Evolutionary conservation across 164 flowering plant species (phyloP).

Genomic region (Stephania yunnanensis): DNA sequence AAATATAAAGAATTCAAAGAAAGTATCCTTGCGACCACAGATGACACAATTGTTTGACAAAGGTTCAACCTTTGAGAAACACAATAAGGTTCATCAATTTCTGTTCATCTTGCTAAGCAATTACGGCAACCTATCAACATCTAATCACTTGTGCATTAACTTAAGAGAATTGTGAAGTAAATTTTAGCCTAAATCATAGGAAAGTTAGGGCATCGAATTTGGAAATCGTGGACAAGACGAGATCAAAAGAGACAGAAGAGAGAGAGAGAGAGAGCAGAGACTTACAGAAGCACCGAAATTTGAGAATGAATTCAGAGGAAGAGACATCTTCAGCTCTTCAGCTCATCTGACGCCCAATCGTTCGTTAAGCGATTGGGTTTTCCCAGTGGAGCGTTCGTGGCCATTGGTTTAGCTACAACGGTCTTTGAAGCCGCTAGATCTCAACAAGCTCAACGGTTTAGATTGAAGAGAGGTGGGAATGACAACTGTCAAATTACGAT

Average conservation of each 20-base stretch:
- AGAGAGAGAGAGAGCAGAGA: not conserved
- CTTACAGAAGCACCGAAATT: conserved; percentile 10
- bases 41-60: no score
- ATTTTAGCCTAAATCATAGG: not conserved
- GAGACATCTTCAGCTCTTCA: conserved; percentile 13
- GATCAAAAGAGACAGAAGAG: not conserved
- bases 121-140: no score
- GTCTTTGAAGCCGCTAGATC: not conserved
- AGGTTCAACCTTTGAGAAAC: no score
- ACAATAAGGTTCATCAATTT: no score
- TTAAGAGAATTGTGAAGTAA: no score
- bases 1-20: no score
- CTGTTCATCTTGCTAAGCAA: no score
- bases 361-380: not conserved
- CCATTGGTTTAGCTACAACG: not conserved
- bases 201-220: no score
- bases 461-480: no score
- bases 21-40: no score
- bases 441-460: not conserved
- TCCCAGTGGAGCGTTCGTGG: not conserved
- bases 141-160: no score
- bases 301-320: conserved; percentile 6
- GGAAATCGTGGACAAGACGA: not conserved
- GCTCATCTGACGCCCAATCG: conserved; percentile 13
- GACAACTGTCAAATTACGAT: no score